phyloP scores from a whole-genome alignment of 192 early-diverging fungal species.

The Coemansia sp. region DNA sequence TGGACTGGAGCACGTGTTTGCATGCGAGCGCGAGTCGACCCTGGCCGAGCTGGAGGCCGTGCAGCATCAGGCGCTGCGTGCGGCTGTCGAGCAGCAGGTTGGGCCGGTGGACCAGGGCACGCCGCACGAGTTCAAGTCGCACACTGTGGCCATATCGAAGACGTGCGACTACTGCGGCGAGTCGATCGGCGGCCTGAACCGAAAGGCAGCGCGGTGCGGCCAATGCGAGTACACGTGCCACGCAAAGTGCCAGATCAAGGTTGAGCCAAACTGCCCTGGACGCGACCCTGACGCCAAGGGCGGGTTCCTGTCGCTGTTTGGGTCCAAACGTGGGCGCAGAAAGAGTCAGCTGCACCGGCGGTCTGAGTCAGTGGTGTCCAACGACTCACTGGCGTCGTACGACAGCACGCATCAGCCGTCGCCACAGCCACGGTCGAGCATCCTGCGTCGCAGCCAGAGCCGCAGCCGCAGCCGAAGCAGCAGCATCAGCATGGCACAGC shows the following conservation, averaged over 20 bases:
- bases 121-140: conserved; percentile 43
- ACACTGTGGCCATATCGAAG: conserved; percentile 36
- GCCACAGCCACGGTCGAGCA: neutral
- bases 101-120: conserved; percentile 33
- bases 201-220: conserved; percentile 33
- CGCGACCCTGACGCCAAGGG: conserved; percentile 27
- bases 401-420: neutral
- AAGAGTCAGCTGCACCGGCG: conserved; percentile 18
- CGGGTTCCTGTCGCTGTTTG: conserved; percentile 43
- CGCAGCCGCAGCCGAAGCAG: neutral
- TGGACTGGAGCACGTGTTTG: conserved; percentile 18
- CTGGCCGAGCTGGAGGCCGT: conserved; percentile 40
- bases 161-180: conserved; percentile 51
- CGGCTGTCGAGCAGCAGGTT: conserved; percentile 33
- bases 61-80: conserved; percentile 34
- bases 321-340: conserved; percentile 12
- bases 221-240: conserved; percentile 46
- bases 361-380: conserved; percentile 22
- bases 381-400: conserved; percentile 7
- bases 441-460: neutral
- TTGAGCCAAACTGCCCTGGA: conserved; percentile 38
- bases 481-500: conserved; percentile 3
- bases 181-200: conserved; percentile 41
- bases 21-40: conserved; percentile 21
- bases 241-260: conserved; percentile 49